A percentile compares a stretch with the other conserved stretches of the same genome.
Evolutionary conservation across 2,329 filamentous ascomycete species (phyloP).

Genomic region (Sclerotinia glacialis): DNA sequence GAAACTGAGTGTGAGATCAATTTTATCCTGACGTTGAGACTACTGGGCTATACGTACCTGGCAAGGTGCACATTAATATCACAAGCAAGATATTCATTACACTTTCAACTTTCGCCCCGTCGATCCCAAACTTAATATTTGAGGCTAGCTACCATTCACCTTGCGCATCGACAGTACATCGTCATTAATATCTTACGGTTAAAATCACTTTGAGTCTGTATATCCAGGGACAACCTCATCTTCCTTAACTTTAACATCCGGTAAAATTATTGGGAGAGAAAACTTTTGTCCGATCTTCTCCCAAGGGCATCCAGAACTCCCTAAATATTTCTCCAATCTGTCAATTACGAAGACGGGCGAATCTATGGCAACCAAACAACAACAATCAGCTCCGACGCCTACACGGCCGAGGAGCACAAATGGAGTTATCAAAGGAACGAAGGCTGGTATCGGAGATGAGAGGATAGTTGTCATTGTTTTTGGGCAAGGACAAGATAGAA

Average conservation of each 20-base stretch:
- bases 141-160: not conserved
- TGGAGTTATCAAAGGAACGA: constrained; percentile 39
- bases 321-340: constrained; percentile 6
- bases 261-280: constrained; percentile 4
- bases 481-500: constrained; percentile 67
- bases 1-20: constrained; percentile 26
- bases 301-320: constrained; percentile 1
- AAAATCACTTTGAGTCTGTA: constrained; percentile 1
- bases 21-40: constrained; percentile 27
- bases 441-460: constrained; percentile 48
- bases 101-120: not conserved
- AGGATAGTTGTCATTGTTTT: constrained; percentile 66
- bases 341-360: constrained; percentile 4
- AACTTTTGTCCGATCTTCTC: not conserved
- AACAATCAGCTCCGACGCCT: constrained; percentile 51
- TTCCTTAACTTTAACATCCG: not conserved
- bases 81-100: not conserved
- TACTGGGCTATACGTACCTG: not conserved
- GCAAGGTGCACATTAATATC: constrained; percentile 7
- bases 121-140: not conserved
- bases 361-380: constrained; percentile 46
- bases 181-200: not conserved
- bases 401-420: constrained; percentile 44
- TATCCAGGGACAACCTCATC: not conserved
- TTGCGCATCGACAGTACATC: constrained; percentile 3